Conservation (phyloP, 140 eudicot genomes). For the Flaveria floridana region DNA sequence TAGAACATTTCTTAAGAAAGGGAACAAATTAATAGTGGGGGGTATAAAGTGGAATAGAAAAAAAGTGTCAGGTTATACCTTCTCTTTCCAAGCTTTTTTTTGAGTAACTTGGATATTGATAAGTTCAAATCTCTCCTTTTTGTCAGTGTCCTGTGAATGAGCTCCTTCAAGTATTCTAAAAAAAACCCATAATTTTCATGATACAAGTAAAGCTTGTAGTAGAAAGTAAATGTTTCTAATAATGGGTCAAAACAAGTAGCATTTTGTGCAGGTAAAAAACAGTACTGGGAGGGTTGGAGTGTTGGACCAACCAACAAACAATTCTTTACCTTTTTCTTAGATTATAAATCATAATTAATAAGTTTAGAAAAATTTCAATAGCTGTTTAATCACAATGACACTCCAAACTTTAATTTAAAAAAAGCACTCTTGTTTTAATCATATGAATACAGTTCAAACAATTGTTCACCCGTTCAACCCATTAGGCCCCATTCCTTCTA, state of each 20-base stretch:
- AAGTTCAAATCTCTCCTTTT: conserved; percentile 70
- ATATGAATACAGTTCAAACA: neutral
- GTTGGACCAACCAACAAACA: conserved; percentile 8
- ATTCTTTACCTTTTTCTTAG: neutral
- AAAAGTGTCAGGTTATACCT: conserved; percentile 44
- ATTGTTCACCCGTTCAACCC: conserved; percentile 1
- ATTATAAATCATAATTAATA: neutral
- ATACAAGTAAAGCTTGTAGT: conserved; percentile 8
- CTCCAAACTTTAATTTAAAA: neutral
- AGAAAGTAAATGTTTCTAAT: conserved; percentile 14
- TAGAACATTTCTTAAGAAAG: conserved; percentile 4
- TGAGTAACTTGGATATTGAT: conserved; percentile 51
- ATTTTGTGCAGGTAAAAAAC: neutral
- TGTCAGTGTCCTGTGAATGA: conserved; percentile 36
- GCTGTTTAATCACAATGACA: neutral
- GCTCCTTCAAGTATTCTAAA: conserved; percentile 58
- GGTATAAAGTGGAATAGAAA: neutral
- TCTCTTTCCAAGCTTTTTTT: conserved; percentile 78
- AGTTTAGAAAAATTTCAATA: neutral
- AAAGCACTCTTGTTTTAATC: neutral
- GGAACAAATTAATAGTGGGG: neutral
- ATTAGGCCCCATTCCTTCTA: neutral
- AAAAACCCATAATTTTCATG: conserved; percentile 22
- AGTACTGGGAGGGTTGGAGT: neutral
- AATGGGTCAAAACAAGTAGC: neutral